Evolutionary conservation across 2,329 filamentous ascomycete genomes (phyloP).

Genomic region (Colletotrichum sidae): DNA sequence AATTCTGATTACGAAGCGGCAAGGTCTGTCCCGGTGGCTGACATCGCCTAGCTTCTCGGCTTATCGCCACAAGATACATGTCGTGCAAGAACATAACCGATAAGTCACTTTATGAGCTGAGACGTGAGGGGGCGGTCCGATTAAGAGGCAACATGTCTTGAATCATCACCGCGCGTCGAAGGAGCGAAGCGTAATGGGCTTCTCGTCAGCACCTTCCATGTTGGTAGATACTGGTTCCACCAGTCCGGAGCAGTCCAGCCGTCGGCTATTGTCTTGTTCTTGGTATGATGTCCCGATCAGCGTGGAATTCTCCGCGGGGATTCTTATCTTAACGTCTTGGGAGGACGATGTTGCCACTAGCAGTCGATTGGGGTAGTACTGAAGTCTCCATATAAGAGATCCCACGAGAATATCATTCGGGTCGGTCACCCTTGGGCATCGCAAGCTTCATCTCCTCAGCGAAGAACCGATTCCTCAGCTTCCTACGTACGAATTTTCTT

Average conservation of each 20-base stretch:
- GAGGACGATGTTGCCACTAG: conserved; percentile 19
- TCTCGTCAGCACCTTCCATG: conserved; percentile 2
- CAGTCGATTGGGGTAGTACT: background rate
- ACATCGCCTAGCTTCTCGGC: background rate
- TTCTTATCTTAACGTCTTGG: conserved; percentile 24
- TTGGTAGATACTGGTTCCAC: conserved; percentile 5
- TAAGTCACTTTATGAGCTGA: too few relatives aligned
- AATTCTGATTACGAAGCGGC: conserved; percentile 23
- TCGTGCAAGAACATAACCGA: too few relatives aligned
- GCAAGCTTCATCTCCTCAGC: too few relatives aligned
- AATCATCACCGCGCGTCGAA: too few relatives aligned
- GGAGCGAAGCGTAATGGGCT: background rate
- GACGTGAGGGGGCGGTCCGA: background rate
- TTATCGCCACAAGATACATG: background rate
- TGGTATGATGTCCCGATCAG: conserved; percentile 1
- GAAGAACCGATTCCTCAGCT: too few relatives aligned
- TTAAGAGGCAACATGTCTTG: conserved; percentile 1
- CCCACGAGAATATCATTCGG: too few relatives aligned
- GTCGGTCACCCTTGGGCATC: too few relatives aligned
- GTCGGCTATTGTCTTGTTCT: conserved; percentile 11
- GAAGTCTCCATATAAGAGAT: conserved; percentile 21
- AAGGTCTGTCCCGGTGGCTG: conserved; percentile 9
- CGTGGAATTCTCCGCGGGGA: conserved; percentile 25
- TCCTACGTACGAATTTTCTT: too few relatives aligned
- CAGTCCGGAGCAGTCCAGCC: background rate